Conservation (phyloP, 768 basidiomycete species). For the Boletus patriciae region DNA sequence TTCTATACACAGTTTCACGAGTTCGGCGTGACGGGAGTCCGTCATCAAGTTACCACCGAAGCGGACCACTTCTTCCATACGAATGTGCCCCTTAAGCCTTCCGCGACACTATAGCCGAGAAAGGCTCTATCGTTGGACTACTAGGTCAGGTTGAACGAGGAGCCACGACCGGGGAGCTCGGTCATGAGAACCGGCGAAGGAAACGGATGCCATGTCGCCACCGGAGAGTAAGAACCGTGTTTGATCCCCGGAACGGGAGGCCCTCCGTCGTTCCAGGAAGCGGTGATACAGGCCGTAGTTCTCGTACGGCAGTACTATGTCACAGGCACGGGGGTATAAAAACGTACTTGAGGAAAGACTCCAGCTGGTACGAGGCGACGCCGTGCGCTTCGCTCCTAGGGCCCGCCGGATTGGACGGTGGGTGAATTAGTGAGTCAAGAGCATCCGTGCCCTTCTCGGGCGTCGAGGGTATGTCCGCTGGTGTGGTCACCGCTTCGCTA, state of each 20-base stretch:
- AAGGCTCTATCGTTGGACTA: neutral
- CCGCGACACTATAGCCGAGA: conserved; percentile 2
- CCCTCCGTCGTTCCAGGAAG: conserved; percentile 14
- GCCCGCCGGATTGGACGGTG: conserved; percentile 4
- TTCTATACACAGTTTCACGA: neutral
- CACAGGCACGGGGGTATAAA: conserved; percentile 5
- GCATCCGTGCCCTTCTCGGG: conserved; percentile 1
- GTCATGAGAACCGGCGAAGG: conserved; percentile 14
- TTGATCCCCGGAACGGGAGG: conserved; percentile 1
- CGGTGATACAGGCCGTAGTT: conserved; percentile 2
- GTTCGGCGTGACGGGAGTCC: neutral
- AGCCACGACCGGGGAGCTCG: conserved; percentile 11
- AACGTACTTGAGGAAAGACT: conserved; percentile 3
- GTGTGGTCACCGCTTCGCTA: conserved; percentile 1
- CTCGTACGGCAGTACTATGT: conserved; percentile 10
- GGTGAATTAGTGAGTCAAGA: conserved; percentile 2
- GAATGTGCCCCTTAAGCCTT: neutral
- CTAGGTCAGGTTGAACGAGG: neutral
- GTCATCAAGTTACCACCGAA: neutral
- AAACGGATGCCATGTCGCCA: conserved; percentile 15
- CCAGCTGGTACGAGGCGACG: conserved; percentile 4
- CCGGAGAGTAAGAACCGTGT: conserved; percentile 8
- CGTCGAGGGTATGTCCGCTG: neutral
- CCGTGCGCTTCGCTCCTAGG: conserved; percentile 3
- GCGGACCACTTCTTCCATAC: neutral